phyloP scores from a whole-genome alignment of 75 land plant genomes.

The Cupressus sempervirens region DNA sequence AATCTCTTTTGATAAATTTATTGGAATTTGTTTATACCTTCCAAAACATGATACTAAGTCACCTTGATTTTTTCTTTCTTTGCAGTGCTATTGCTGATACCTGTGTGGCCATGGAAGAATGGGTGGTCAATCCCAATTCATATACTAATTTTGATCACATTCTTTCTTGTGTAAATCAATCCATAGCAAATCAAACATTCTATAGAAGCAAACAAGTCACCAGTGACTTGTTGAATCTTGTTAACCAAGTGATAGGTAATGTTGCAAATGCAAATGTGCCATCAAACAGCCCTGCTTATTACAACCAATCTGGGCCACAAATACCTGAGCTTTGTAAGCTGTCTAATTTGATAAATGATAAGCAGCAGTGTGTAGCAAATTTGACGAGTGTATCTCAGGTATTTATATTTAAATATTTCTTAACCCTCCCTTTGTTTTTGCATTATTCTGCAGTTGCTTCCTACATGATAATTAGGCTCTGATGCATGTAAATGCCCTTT shows the following conservation, averaged over 20 bases:
- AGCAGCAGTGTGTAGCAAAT: slow-evolving; percentile 46
- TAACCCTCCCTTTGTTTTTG: background rate
- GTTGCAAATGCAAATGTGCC: slow-evolving; percentile 39
- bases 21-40: background rate
- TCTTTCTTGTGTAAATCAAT: slow-evolving; percentile 62
- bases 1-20: background rate
- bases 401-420: background rate
- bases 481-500: slow-evolving; percentile 2
- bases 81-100: slow-evolving; percentile 74
- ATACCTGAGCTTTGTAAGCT: slow-evolving; percentile 62
- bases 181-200: slow-evolving; percentile 60
- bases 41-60: background rate
- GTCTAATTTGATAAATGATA: slow-evolving; percentile 23
- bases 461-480: background rate
- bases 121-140: slow-evolving; percentile 65
- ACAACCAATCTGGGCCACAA: slow-evolving; percentile 49
- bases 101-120: slow-evolving; percentile 81
- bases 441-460: too few species aligned
- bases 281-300: slow-evolving; percentile 17
- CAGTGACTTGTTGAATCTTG: slow-evolving; percentile 33
- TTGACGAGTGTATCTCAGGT: slow-evolving; percentile 63
- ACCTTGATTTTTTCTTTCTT: slow-evolving; percentile 1
- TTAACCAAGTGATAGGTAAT: slow-evolving; percentile 49
- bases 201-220: slow-evolving; percentile 45
- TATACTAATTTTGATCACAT: slow-evolving; percentile 65